Percentiles rank a stretch among this genome's conserved stretches.
Evolutionary conservation across 129 eudicot genomes (phyloP).

Genomic region (Artemisia argyi): DNA sequence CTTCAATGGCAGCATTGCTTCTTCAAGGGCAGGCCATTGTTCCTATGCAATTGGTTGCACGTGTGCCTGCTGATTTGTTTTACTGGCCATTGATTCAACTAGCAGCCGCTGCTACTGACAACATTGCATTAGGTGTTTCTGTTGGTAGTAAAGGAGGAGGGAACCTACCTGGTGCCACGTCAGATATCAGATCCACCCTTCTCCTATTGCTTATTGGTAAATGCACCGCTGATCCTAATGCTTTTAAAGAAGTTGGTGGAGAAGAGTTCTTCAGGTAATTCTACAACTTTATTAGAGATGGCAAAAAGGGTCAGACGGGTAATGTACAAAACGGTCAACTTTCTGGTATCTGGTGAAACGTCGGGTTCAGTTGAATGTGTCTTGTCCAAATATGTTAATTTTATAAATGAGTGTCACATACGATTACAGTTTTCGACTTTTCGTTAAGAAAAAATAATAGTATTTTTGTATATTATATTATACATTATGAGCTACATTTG

Average conservation of each 20-base stretch:
- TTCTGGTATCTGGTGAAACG: neutral
- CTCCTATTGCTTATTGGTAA: slow-evolving; percentile 92
- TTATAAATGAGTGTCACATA: neutral
- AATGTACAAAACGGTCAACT: neutral
- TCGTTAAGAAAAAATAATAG: too few species aligned
- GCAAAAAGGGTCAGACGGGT: neutral
- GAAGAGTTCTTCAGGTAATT: slow-evolving; percentile 87
- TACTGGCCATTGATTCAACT: slow-evolving; percentile 99
- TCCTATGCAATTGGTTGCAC: slow-evolving; percentile 96
- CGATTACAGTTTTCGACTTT: too few species aligned
- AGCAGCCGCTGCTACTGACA: slow-evolving; percentile 95
- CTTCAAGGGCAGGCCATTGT: slow-evolving; percentile 96
- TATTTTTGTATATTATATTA: too few species aligned
- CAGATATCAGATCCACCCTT: slow-evolving; percentile 97
- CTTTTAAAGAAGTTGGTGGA: slow-evolving; percentile 86
- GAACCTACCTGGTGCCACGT: slow-evolving; percentile 96
- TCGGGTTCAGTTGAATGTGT: too few species aligned
- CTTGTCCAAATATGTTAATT: too few species aligned
- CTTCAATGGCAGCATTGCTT: slow-evolving; percentile 94
- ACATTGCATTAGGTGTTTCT: slow-evolving; percentile 96
- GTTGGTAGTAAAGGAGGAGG: slow-evolving; percentile 99
- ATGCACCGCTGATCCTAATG: slow-evolving; percentile 87
- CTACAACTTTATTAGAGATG: neutral
- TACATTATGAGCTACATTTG: neutral
- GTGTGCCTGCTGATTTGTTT: slow-evolving; percentile 86